A percentile compares a stretch with the other conserved stretches of the same genome.
Evolutionary conservation across 129 eudicot genomes (phyloP).

Genomic region (Artemisia annua): DNA sequence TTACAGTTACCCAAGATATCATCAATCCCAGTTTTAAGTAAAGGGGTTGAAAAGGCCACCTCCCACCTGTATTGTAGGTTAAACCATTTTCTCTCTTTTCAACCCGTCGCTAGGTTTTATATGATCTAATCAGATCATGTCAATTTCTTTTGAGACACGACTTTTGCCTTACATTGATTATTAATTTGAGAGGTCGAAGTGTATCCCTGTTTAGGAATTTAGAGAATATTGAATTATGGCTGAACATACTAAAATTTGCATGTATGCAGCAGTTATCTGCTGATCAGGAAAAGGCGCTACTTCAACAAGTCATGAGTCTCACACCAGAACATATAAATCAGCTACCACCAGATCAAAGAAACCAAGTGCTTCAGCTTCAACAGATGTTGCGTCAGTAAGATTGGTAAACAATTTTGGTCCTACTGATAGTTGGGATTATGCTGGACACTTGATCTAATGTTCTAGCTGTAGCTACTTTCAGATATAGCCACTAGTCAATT

Average conservation of each 20-base stretch:
- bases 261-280: slow-evolving; percentile 69
- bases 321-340: slow-evolving; percentile 81
- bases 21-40: neutral
- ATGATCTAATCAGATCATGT: neutral
- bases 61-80: neutral
- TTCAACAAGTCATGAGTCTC: slow-evolving; percentile 89
- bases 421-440: neutral
- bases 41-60: neutral
- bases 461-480: neutral
- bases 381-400: slow-evolving; percentile 78
- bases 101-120: neutral
- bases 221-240: neutral
- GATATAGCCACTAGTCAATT: neutral
- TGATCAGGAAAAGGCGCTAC: slow-evolving; percentile 69
- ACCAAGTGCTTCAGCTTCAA: slow-evolving; percentile 86
- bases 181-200: neutral
- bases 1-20: too few species aligned
- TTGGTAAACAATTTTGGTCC: neutral
- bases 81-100: neutral
- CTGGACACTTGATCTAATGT: neutral
- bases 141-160: slow-evolving; percentile 1
- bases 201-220: neutral
- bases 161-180: neutral
- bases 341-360: slow-evolving; percentile 83
- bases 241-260: neutral